Evolutionary conservation across 306 rosid species (phyloP).

Genomic region (Acacia melanoxylon): DNA sequence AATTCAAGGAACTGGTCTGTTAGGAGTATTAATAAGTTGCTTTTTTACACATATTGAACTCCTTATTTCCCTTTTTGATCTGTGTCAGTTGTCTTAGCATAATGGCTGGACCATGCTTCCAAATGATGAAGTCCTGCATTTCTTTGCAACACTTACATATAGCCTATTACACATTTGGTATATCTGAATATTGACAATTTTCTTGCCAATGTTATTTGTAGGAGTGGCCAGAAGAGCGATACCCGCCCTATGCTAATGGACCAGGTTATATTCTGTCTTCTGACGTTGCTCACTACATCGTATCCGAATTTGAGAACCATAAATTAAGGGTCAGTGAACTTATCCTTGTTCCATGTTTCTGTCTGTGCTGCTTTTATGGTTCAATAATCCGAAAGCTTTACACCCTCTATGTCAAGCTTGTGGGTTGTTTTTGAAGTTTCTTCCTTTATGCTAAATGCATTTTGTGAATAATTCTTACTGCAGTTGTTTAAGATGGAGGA

Average conservation of each 20-base stretch:
- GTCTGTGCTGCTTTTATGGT: background rate
- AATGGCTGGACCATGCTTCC: conserved; percentile 4
- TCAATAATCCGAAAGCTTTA: background rate
- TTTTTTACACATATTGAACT: background rate
- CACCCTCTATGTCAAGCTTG: background rate
- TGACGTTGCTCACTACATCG: conserved; percentile 58
- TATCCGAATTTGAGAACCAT: conserved; percentile 59
- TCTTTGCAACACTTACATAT: background rate
- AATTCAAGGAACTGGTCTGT: background rate
- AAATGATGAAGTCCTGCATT: background rate
- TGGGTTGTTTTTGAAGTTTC: background rate
- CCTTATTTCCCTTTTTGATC: background rate
- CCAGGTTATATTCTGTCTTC: conserved; percentile 79
- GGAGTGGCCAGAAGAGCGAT: conserved; percentile 88
- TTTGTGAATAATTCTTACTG: conserved; percentile 6
- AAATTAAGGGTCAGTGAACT: conserved; percentile 63
- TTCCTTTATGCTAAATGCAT: background rate
- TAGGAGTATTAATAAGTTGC: background rate
- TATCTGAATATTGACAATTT: background rate
- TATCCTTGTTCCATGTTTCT: background rate
- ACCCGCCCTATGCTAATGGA: conserved; percentile 88
- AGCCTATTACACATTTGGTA: background rate
- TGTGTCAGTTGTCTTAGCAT: background rate
- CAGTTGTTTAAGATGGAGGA: conserved; percentile 93
- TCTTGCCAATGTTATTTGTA: conserved; percentile 33